Evolutionary conservation across 2,329 filamentous ascomycete species (phyloP).

Genomic region (Pseudogymnoascus sp.): DNA sequence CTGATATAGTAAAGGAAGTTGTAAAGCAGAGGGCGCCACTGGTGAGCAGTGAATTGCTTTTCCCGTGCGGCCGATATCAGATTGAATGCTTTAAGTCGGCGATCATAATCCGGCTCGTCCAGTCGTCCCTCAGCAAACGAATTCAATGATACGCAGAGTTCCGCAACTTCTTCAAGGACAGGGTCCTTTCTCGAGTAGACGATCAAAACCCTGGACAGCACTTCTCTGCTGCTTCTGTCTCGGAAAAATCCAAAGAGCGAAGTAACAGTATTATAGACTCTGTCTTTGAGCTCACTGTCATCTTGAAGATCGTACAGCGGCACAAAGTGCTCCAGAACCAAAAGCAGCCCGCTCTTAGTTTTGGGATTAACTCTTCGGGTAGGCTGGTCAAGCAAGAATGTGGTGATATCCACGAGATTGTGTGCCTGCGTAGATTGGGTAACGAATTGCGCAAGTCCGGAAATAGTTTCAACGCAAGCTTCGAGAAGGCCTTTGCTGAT

Average conservation of each 20-base stretch:
- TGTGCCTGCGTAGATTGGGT: conserved; percentile 59
- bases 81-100: conserved; percentile 67
- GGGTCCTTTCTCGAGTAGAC: conserved; percentile 59
- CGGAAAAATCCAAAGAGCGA: conserved; percentile 86
- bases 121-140: conserved; percentile 63
- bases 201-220: conserved; percentile 63
- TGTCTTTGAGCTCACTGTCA: conserved; percentile 48
- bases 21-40: conserved; percentile 83
- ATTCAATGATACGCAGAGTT: conserved; percentile 71
- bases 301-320: conserved; percentile 50
- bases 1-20: conserved; percentile 85
- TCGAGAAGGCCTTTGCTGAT: conserved; percentile 68
- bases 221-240: conserved; percentile 65
- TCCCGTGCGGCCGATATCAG: conserved; percentile 57
- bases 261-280: conserved; percentile 65
- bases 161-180: conserved; percentile 53
- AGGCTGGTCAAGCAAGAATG: conserved; percentile 78
- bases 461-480: conserved; percentile 67
- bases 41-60: conserved; percentile 50
- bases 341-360: conserved; percentile 71
- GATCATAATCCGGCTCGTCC: conserved; percentile 82
- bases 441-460: conserved; percentile 65
- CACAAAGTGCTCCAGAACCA: conserved; percentile 74
- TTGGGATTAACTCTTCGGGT: conserved; percentile 71
- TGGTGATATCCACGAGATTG: conserved; percentile 71